Conservation (phyloP, 768 basidiomycete species). For the Psilocybe cubensis region DNA sequence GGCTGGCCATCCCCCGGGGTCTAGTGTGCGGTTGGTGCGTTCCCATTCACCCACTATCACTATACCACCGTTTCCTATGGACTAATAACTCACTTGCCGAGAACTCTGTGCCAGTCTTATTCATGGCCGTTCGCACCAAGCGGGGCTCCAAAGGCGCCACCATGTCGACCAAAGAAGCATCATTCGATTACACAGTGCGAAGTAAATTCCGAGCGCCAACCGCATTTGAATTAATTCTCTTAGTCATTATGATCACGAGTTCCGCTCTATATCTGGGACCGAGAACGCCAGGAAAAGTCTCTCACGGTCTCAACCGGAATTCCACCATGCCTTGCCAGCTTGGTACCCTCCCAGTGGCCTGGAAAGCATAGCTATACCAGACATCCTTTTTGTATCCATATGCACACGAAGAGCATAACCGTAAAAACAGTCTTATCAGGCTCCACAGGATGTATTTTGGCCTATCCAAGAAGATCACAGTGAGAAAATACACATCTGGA, state of each 20-base stretch:
- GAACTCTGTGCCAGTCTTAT: not conserved
- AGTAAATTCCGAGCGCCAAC: slow-evolving; percentile 3
- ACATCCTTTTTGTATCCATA: no score
- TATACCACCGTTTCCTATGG: not conserved
- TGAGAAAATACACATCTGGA: not conserved
- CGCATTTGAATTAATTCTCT: not conserved
- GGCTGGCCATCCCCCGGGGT: not conserved
- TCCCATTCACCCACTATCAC: not conserved
- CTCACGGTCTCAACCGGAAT: not conserved
- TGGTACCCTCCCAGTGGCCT: not conserved
- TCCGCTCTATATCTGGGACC: no score
- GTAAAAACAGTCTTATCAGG: not conserved
- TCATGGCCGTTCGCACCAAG: not conserved
- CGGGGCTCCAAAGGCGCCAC: not conserved
- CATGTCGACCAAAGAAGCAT: not conserved
- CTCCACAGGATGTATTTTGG: not conserved
- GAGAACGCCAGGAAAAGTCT: not conserved
- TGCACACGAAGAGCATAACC: no score
- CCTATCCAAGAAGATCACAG: not conserved
- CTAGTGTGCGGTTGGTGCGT: not conserved
- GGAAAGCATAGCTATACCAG: not conserved
- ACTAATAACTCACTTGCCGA: not conserved
- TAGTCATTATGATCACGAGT: not conserved
- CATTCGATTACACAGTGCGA: not conserved
- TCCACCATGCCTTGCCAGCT: not conserved